phyloP scores from a whole-genome alignment of 345 rosid species.

The Moringa oleifera region DNA sequence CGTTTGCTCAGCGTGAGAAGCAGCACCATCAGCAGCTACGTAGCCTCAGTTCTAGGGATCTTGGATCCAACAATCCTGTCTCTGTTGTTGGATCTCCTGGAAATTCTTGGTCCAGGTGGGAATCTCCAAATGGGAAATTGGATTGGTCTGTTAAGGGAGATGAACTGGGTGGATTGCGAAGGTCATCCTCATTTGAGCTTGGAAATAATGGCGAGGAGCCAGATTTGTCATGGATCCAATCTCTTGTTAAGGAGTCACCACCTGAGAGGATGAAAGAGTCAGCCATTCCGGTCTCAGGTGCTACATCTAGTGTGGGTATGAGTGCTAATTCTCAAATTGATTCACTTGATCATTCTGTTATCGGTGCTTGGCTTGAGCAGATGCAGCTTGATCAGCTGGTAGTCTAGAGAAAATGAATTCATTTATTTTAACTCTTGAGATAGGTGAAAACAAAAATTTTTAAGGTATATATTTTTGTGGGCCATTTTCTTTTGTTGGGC shows the following conservation, averaged over 20 bases:
- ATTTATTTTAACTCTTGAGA: conserved; percentile 2
- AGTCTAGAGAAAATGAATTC: conserved; percentile 21
- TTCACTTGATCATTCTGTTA: conserved; percentile 24
- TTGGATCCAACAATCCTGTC: conserved; percentile 27
- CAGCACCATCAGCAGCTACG: conserved; percentile 36
- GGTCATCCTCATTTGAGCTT: conserved; percentile 35
- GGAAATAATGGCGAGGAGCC: conserved; percentile 36
- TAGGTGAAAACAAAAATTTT: conserved; percentile 4
- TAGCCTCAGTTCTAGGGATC: conserved; percentile 38
- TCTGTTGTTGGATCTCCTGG: conserved; percentile 29
- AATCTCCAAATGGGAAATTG: conserved; percentile 36
- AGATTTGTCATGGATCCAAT: conserved; percentile 49
- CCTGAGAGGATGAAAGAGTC: conserved; percentile 34
- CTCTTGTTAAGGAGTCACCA: conserved; percentile 51
- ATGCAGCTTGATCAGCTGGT: conserved; percentile 40
- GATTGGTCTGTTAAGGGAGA: conserved; percentile 34
- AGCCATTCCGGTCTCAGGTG: conserved; percentile 5
- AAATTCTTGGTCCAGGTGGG: conserved; percentile 41
- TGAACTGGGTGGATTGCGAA: conserved; percentile 23
- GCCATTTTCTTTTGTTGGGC: conserved; percentile 2
- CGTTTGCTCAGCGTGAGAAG: conserved; percentile 39
- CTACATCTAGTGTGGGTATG: conserved; percentile 23
- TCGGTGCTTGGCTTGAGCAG: conserved; percentile 42
- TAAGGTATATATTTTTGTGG: conserved; percentile 14
- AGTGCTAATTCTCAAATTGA: conserved; percentile 23